Percentiles rank a stretch among this genome's conserved stretches.
phyloP scores from a whole-genome alignment of 805 yeast genomes.

The Sugiyamaella qingdaonensis region DNA sequence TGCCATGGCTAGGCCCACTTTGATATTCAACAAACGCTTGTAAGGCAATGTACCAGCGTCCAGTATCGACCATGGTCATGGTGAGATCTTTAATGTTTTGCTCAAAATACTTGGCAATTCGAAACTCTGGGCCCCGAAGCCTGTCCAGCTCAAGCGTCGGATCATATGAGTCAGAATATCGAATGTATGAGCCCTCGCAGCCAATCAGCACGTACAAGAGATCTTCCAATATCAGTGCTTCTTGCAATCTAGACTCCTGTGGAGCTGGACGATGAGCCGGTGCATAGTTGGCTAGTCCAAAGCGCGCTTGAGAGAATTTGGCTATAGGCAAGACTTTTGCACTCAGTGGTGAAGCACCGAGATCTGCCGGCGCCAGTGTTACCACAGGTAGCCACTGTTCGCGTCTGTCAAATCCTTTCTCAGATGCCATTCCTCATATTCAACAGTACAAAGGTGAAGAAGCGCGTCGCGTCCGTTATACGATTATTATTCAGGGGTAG shows the following conservation, averaged over 20 bases:
- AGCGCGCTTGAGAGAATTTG: constrained; percentile 19
- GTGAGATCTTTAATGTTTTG: constrained; percentile 68
- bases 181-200: constrained; percentile 69
- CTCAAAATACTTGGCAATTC: constrained; percentile 68
- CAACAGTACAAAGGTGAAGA: neutral
- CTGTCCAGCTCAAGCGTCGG: constrained; percentile 41
- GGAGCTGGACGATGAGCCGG: constrained; percentile 11
- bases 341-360: constrained; percentile 12
- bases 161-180: constrained; percentile 60
- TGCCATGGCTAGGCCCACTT: constrained; percentile 55
- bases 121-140: constrained; percentile 69
- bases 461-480: constrained; percentile 1
- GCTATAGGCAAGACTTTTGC: constrained; percentile 17
- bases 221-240: constrained; percentile 68
- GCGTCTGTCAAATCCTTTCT: neutral
- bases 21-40: constrained; percentile 57
- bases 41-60: constrained; percentile 60
- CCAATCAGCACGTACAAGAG: constrained; percentile 57
- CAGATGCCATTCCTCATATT: constrained; percentile 1
- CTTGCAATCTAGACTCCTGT: constrained; percentile 37
- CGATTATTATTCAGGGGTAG: constrained; percentile 3
- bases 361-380: neutral
- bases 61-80: constrained; percentile 54
- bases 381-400: constrained; percentile 14
- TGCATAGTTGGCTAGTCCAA: constrained; percentile 2